Conservation (phyloP, 768 basidiomycete species). For the Lentinus tigrinus region DNA sequence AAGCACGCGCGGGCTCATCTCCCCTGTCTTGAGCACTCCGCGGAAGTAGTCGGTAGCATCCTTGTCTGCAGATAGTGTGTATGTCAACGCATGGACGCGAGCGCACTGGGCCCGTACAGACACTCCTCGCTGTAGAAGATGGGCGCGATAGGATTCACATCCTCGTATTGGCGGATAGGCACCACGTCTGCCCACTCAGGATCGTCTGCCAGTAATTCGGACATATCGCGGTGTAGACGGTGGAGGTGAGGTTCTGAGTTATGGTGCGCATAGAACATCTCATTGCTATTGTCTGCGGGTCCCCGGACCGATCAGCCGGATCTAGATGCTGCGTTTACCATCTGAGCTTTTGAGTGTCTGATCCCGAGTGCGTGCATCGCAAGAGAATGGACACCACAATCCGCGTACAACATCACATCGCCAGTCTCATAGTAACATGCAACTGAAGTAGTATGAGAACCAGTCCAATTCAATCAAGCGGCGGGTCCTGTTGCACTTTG, state of each 20-base stretch:
- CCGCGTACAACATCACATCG: too few species aligned
- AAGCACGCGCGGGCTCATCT: conserved; percentile 80
- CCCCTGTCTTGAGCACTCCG: conserved; percentile 71
- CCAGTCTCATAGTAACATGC: too few species aligned
- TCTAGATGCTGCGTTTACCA: too few species aligned
- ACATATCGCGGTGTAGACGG: conserved; percentile 15
- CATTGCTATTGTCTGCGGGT: too few species aligned
- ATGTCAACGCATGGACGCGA: conserved; percentile 4
- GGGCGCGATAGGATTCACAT: conserved; percentile 75
- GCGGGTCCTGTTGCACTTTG: too few species aligned
- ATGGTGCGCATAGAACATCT: too few species aligned
- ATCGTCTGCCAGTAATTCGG: conserved; percentile 54
- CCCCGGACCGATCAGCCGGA: too few species aligned
- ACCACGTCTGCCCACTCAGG: conserved; percentile 79
- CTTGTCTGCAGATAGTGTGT: conserved; percentile 55
- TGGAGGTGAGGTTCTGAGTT: not conserved
- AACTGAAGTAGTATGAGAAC: too few species aligned
- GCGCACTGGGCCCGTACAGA: conserved; percentile 20
- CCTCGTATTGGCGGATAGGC: conserved; percentile 82
- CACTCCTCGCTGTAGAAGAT: conserved; percentile 92
- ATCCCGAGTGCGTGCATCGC: too few species aligned
- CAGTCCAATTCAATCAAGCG: too few species aligned
- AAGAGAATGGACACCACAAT: too few species aligned
- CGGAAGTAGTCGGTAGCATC: conserved; percentile 94
- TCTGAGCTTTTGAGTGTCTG: too few species aligned